Percentiles rank a stretch among this genome's conserved stretches.
Conservation (phyloP, 2,329 filamentous ascomycete species). For the Aureobasidium lini region DNA sequence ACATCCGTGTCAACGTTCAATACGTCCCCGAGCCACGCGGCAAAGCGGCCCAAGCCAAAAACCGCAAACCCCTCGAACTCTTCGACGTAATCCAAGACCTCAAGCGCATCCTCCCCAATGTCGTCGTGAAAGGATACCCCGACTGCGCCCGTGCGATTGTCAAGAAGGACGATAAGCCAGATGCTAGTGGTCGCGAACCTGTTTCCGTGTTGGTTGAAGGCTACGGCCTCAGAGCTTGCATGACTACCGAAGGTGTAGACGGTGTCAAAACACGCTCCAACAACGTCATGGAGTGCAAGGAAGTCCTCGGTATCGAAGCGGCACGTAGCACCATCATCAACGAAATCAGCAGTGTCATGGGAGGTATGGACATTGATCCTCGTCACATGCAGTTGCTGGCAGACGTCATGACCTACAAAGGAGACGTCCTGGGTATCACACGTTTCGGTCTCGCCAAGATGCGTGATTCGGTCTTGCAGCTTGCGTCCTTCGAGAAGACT, state of each 20-base stretch:
- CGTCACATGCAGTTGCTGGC: slow-evolving; percentile 96
- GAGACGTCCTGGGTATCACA: slow-evolving; percentile 92
- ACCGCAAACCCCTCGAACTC: slow-evolving; percentile 49
- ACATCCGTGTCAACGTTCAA: slow-evolving; percentile 65
- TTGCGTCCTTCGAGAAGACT: slow-evolving; percentile 96
- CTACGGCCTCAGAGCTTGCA: slow-evolving; percentile 80
- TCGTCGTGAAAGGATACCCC: slow-evolving; percentile 86
- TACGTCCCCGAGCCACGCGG: slow-evolving; percentile 42
- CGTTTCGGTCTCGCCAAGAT: slow-evolving; percentile 95
- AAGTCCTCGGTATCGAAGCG: slow-evolving; percentile 91
- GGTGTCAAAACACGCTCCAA: slow-evolving; percentile 70
- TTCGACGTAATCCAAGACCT: slow-evolving; percentile 75
- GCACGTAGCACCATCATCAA: slow-evolving; percentile 80
- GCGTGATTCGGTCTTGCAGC: slow-evolving; percentile 85
- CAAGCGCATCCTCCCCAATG: slow-evolving; percentile 69
- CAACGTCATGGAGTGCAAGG: slow-evolving; percentile 79
- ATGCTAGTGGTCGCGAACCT: slow-evolving; percentile 55
- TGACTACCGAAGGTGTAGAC: slow-evolving; percentile 87
- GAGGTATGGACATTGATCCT: slow-evolving; percentile 89
- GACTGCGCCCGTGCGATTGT: slow-evolving; percentile 83
- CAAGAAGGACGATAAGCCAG: slow-evolving; percentile 63
- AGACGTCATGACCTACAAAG: slow-evolving; percentile 99
- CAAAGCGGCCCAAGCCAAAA: slow-evolving; percentile 38
- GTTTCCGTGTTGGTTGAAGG: slow-evolving; percentile 72
- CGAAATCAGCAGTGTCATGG: slow-evolving; percentile 87